Evolutionary conservation across 2,329 filamentous ascomycete species (phyloP), one percentile per base, ranked within the genome.

Genomic region (Tympanopsis confertula): DNA sequence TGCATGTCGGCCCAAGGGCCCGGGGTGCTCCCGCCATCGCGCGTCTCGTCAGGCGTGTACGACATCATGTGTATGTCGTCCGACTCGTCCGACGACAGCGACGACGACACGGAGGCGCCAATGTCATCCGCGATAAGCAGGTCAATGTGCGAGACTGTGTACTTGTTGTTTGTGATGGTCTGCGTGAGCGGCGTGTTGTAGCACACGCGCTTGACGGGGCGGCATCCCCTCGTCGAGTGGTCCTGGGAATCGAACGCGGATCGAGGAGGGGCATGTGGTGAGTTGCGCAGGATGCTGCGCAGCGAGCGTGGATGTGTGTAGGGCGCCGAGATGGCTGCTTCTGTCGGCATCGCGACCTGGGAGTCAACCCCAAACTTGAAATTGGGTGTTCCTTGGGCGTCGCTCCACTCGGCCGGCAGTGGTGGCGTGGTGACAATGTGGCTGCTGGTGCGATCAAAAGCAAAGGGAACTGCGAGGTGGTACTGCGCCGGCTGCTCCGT

Each of bases 251-350:
- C 68, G 19, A 63, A 56, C 1, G 74, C 76, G 42, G 70, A 65
- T 26, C 71, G 62, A 40, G 65, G 62, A 2, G 71, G 68, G 1
- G 73, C 75, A 4, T 61, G 55, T 1, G 71, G 69, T 4, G 76
- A 81, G 60, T 81, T 81, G 38, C 75, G 70, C 17, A 81, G 65
- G 47, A 81, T 81, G 54, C 74, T 78, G 51, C 71, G 75, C 7
- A 80, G 65, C 30, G 63, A 61, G 39, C 66, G 66, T 22, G 75
- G 69, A 43, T 74, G 74, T 2, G 61, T 69, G 47, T 81, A 80
- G 2, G 76, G 76, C 3, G 66, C 58, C 18, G 58, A 59, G 22
- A 44, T 37, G 15, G 42, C 30, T 14, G 30, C 13, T 7, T 10
- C 15, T 7, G 17, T 10, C 13, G 30, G 17, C 13, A 10, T 15